Conservation (phyloP, 352 stramenopile genomes). For the Globisporangium sylvaticum region DNA sequence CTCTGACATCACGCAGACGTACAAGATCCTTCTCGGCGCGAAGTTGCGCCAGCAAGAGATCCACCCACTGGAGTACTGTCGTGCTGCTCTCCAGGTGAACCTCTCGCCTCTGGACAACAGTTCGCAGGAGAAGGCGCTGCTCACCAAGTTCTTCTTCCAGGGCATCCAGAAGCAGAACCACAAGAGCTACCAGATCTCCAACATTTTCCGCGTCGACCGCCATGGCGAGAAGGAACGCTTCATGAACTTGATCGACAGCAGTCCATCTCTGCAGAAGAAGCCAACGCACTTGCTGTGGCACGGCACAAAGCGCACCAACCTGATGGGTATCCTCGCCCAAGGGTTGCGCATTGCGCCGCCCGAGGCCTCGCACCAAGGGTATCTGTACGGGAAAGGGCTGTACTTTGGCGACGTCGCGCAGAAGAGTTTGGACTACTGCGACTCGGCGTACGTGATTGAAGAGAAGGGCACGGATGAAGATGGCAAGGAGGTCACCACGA, state of each 20-base stretch:
- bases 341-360: slow-evolving; percentile 77
- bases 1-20: slow-evolving; percentile 64
- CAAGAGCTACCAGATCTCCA: slow-evolving; percentile 45
- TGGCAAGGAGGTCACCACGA: background rate
- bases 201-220: slow-evolving; percentile 57
- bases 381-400: slow-evolving; percentile 80
- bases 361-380: slow-evolving; percentile 71
- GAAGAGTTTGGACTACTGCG: slow-evolving; percentile 71
- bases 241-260: slow-evolving; percentile 20
- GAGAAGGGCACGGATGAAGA: slow-evolving; percentile 14
- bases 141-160: slow-evolving; percentile 58
- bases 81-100: slow-evolving; percentile 60
- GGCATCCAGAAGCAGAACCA: slow-evolving; percentile 29
- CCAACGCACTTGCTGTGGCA: slow-evolving; percentile 77
- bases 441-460: slow-evolving; percentile 39
- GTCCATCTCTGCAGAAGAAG: slow-evolving; percentile 25
- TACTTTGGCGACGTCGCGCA: slow-evolving; percentile 77
- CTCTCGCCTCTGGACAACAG: slow-evolving; percentile 25
- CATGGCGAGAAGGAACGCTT: slow-evolving; percentile 53
- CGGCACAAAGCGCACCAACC: slow-evolving; percentile 65
- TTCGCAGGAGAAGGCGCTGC: slow-evolving; percentile 37
- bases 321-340: slow-evolving; percentile 80
- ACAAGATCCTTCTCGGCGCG: slow-evolving; percentile 65
- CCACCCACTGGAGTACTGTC: slow-evolving; percentile 72
- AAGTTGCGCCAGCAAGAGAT: slow-evolving; percentile 29